phyloP scores from a whole-genome alignment of 768 basidiomycete species.

The Rhodotorula paludigena region DNA sequence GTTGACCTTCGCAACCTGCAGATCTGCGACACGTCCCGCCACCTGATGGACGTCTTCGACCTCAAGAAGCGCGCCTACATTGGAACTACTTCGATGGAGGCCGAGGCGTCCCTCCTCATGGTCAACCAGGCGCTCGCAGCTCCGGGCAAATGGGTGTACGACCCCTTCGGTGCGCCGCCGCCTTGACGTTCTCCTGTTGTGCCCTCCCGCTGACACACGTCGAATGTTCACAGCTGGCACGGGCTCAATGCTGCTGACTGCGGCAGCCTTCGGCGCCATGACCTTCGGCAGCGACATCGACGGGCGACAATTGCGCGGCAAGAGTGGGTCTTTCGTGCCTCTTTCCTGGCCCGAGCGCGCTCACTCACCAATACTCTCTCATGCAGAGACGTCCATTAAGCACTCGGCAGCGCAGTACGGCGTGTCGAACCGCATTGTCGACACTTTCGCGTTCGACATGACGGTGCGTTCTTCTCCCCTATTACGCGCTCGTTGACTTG shows the following conservation, averaged over 20 bases:
- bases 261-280: conserved; percentile 78
- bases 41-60: conserved; percentile 65
- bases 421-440: conserved; percentile 64
- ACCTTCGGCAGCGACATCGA: conserved; percentile 94
- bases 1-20: background rate
- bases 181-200: background rate
- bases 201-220: background rate
- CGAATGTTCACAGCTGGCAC: conserved; percentile 52
- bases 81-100: conserved; percentile 97
- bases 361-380: background rate
- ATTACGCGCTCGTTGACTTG: no score
- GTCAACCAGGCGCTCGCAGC: conserved; percentile 90
- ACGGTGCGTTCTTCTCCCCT: conserved; percentile 52
- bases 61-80: conserved; percentile 86
- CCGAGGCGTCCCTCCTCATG: conserved; percentile 91
- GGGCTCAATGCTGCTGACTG: conserved; percentile 54
- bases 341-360: background rate
- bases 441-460: conserved; percentile 87
- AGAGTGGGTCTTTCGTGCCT: conserved; percentile 53
- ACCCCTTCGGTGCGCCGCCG: conserved; percentile 72
- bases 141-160: conserved; percentile 86
- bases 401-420: conserved; percentile 61
- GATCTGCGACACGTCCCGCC: conserved; percentile 48
- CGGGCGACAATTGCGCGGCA: conserved; percentile 93
- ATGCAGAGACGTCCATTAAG: conserved; percentile 15